Evolutionary conservation across 2,329 filamentous ascomycete genomes (phyloP).

Genomic region (Helicocarpus griseus): DNA sequence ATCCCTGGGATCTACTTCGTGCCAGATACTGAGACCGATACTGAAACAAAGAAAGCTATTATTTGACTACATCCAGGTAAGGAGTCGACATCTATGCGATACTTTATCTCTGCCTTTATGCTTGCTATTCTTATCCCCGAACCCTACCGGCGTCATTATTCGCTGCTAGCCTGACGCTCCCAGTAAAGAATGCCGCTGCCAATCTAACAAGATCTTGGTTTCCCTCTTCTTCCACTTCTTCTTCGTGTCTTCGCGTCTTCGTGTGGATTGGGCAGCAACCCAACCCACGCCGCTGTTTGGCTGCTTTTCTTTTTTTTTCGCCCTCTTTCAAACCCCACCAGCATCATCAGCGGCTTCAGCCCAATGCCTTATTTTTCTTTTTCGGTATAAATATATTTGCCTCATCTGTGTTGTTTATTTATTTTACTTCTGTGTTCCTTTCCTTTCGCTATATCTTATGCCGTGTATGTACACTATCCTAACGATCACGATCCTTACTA

Average conservation of each 20-base stretch:
- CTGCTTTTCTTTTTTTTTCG: neutral
- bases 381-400: neutral
- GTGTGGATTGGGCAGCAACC: constrained; percentile 6
- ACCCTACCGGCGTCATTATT: neutral
- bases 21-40: neutral
- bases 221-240: neutral
- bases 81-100: neutral
- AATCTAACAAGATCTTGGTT: neutral
- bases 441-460: constrained; percentile 10
- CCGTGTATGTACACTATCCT: neutral
- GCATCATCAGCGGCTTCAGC: neutral
- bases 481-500: neutral
- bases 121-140: neutral
- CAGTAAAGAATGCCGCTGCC: neutral
- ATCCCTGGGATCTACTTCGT: neutral
- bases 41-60: neutral
- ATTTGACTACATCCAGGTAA: neutral
- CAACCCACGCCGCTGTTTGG: neutral
- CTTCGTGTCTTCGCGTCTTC: neutral
- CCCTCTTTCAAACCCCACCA: neutral
- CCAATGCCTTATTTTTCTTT: constrained; percentile 2
- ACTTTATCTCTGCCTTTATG: neutral
- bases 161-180: no score
- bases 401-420: neutral
- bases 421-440: constrained; percentile 6